A percentile compares a stretch with the other conserved stretches of the same genome.
These are phyloP conservation scores for Sclerotinia sclerotiorum DNA, from an alignment of 2,329 filamentous ascomycete genomes.

Conservation along the genomic window DNA sequence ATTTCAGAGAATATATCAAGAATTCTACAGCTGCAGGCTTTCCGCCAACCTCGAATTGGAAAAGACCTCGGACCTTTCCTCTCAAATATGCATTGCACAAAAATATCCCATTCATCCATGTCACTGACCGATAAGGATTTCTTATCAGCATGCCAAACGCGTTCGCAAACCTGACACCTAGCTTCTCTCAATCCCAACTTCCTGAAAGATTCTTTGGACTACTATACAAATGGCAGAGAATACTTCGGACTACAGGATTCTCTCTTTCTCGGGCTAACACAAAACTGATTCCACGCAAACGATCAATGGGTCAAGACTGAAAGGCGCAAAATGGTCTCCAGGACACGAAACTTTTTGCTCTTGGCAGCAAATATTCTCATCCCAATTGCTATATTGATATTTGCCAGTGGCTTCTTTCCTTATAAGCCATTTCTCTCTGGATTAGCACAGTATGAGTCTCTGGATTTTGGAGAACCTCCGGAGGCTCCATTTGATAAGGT, in stretches of 20 bases:
- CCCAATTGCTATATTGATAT: conserved; percentile 70
- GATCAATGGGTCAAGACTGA: conserved; percentile 20
- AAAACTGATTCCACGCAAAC: not conserved
- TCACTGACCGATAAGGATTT: conserved; percentile 24
- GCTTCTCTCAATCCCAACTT: conserved; percentile 15
- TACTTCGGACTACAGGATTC: not conserved
- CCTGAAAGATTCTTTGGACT: not conserved
- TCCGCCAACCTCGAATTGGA: too few relatives aligned
- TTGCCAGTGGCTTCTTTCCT: conserved; percentile 92
- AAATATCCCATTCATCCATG: conserved; percentile 3
- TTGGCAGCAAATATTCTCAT: conserved; percentile 73
- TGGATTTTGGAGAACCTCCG: conserved; percentile 56
- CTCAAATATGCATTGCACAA: conserved; percentile 8
- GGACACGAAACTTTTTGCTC: conserved; percentile 45
- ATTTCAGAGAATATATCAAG: not conserved
- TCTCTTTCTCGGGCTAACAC: not conserved
- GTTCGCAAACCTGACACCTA: conserved; percentile 20
- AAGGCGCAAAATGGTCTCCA: conserved; percentile 34
- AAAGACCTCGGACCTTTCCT: conserved; percentile 4
- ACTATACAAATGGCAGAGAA: conserved; percentile 14
- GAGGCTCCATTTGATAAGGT: conserved; percentile 79
- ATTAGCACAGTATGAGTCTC: conserved; percentile 65
- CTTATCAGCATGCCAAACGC: conserved; percentile 25
- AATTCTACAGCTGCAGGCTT: conserved; percentile 3
- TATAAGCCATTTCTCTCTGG: conserved; percentile 94